phyloP scores from a whole-genome alignment of 148 eudicot genomes.

The Amaranthus palmeri region DNA sequence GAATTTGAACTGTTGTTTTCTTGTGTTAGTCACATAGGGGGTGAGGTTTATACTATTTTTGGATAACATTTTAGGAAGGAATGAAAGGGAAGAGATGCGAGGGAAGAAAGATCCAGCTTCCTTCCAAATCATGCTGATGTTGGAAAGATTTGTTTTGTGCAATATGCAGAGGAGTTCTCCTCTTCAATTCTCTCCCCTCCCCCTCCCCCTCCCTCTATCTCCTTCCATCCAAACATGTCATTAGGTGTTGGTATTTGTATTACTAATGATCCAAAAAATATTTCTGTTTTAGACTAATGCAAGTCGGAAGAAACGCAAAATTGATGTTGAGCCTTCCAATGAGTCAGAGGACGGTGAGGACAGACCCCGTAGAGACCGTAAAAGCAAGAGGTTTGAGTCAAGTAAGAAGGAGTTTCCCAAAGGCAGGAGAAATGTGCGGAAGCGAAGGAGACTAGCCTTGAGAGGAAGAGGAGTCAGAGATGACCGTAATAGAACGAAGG shows the following conservation, averaged over 20 bases:
- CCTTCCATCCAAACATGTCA: too few relatives aligned
- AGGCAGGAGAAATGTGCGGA: conserved; percentile 79
- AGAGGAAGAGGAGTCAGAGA: conserved; percentile 61
- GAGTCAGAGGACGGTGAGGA: conserved; percentile 75
- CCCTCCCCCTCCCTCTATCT: too few relatives aligned
- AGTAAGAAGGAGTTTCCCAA: conserved; percentile 68
- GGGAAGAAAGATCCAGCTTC: too few relatives aligned
- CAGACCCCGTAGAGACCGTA: conserved; percentile 37
- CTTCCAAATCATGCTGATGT: too few relatives aligned
- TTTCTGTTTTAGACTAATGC: conserved; percentile 57
- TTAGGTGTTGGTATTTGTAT: too few relatives aligned
- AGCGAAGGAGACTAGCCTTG: conserved; percentile 58
- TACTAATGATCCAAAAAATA: neutral
- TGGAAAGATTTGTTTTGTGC: too few relatives aligned
- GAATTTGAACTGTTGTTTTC: too few relatives aligned
- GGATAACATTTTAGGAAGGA: too few relatives aligned
- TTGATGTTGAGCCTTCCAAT: conserved; percentile 54
- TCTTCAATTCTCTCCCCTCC: too few relatives aligned
- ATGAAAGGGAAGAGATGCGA: too few relatives aligned
- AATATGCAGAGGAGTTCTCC: neutral
- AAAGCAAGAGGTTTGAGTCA: conserved; percentile 53
- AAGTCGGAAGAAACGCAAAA: conserved; percentile 71
- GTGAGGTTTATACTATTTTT: too few relatives aligned
- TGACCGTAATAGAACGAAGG: conserved; percentile 51
- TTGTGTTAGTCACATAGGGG: too few relatives aligned